phyloP scores from a whole-genome alignment of 176 grass and related monocot species.

The Aegilops sharonensis region DNA sequence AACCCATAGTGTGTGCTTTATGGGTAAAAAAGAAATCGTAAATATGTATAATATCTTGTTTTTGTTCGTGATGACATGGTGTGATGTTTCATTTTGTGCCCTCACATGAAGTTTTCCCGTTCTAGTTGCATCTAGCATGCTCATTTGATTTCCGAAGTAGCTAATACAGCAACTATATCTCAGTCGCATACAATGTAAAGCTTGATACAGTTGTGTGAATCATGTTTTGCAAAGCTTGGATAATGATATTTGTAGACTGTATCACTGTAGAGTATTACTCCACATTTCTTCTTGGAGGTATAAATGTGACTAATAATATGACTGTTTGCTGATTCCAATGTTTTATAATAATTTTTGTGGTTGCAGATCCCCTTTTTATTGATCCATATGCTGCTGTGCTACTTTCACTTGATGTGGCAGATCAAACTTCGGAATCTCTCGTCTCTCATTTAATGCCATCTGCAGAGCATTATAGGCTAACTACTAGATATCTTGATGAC shows the following conservation, averaged over 20 bases:
- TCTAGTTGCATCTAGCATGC: not conserved
- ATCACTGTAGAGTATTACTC: not conserved
- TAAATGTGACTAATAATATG: not conserved
- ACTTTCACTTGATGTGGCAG: conserved; percentile 42
- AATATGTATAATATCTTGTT: not conserved
- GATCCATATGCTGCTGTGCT: conserved; percentile 81
- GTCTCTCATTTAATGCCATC: conserved; percentile 22
- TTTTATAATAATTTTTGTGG: not conserved
- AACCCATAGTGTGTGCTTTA: too few species aligned
- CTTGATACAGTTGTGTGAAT: not conserved
- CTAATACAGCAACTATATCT: not conserved
- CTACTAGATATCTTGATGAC: conserved; percentile 86
- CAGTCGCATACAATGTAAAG: not conserved
- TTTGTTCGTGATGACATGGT: not conserved
- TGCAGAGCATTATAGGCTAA: conserved; percentile 50
- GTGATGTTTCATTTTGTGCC: not conserved
- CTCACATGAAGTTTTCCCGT: not conserved
- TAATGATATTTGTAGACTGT: not conserved
- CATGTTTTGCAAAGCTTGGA: not conserved
- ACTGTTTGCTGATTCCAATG: conserved; percentile 1
- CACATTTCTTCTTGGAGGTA: not conserved
- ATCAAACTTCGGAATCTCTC: conserved; percentile 30
- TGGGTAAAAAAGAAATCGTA: not conserved
- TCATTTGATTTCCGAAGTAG: conserved; percentile 12
- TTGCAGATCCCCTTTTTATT: conserved; percentile 83